Base-by-base conservation (phyloP, 2,329 filamentous ascomycete genomes). In the Leptographium procerum region DNA sequence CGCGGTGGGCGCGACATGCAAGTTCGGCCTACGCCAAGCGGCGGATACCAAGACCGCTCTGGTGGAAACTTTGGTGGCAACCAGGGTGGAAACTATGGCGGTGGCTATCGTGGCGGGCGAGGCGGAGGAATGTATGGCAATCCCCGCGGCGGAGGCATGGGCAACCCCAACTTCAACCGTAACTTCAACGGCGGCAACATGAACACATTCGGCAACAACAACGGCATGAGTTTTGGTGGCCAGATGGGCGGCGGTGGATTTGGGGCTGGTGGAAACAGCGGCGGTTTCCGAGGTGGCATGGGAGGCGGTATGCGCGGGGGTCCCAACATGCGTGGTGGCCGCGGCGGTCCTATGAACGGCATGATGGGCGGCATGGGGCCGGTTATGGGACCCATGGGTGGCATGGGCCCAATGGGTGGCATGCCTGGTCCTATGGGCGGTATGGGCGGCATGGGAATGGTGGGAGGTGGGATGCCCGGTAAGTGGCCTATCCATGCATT, bases 1-100 rank as follows among this genome's bases (percentile, higher is more conserved):
- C 83, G 88, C 31, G 78, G 77, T 59, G 85, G 79, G 43, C 86
- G 89, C 68, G 82, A 85, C 50, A 75, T 77, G 50, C 77, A 82
- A 60, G 83, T 83, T 57, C 78, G 83, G 33, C 70, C 76, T 58
- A 70, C 74, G 34, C 68, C 77, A 53, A 73, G 77, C 52, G 59
- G 63, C 6, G 70, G 72, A 57, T 82, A 79, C 69, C 79, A 78
- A 56, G 75, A 79, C 59, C 67, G 75, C 65, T 72, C 64, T 57
- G 70, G 71, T 26, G 72, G 72, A 52, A 80, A 75, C 60, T 79
- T 75, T 14, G 75, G 76, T 24, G 70, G 71, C 61, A 74, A 72
- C 66, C 73, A 73, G 61, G 69, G 69, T 55, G 71, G 71, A 60
- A 73, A 70, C 51, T 72, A 79, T 13, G 76, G 45, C 4, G n/a